Evolutionary conservation across 345 rosid genomes (phyloP), one percentile per base, ranked within the genome.

Genomic region (Hevea brasiliensis): DNA sequence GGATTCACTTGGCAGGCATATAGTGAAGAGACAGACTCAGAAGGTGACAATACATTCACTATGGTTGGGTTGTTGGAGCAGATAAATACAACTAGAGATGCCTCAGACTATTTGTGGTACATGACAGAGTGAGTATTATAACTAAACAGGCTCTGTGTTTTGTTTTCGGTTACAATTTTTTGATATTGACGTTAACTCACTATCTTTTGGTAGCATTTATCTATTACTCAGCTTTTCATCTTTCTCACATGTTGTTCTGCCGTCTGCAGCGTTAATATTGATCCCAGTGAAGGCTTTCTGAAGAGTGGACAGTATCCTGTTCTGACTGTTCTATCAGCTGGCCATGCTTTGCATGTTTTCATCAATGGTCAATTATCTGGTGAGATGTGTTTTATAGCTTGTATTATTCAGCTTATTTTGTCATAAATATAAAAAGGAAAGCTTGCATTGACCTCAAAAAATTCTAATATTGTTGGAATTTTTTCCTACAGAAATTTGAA

Each of bases 1-100:
- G 94, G 91, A 77, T 80, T 96, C 80, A 89, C 98, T 65, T 96
- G 99, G 98, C 92, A 96, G 76, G 93, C 98, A 66, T 91, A 88
- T 82, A 87, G 71, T 63, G 98, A 96, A 83, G 95, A 80, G 67
- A 83, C 97, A 7, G 60, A 92, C 44, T 76, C 87, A n/a, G 87
- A 83, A 51, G 77, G 77, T 63, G 99, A 91, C 63, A 85, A 80
- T 68, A 83, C 92, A 13, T 96, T 96, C 82, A 88, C 89, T n/a
- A 80, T 76, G 87, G 87, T 72, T 0, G 97, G 99, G 48, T 91
- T 96, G 87, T 74, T 96, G 83, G 99, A 93, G 83, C 99, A 96
- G 90, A 84, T 96, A 75, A 96, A 91, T 81, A 87, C 93, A 61
- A 96, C 99, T 35, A 85, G 97, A 79, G 99, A 96, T 82, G 76